These are phyloP conservation scores for Diaporthe humulicola DNA, from an alignment of 2,329 filamentous ascomycete genomes.

Conservation along the genomic window DNA sequence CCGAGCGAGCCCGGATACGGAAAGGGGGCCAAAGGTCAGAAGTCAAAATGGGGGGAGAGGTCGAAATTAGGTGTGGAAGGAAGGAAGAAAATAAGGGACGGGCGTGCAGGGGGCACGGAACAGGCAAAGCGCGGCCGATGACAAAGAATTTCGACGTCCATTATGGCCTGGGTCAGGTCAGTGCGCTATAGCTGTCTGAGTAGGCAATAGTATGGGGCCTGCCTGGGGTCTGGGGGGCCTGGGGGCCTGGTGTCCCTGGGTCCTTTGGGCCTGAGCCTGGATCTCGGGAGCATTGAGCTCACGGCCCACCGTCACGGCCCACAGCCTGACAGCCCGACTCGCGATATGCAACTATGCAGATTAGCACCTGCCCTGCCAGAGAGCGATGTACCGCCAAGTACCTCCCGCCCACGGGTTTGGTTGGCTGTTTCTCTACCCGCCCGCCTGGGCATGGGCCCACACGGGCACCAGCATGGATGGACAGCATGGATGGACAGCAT, in stretches of 20 bases:
- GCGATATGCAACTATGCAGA: slow-evolving; percentile 11
- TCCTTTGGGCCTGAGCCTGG: not conserved
- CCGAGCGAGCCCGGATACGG: not conserved
- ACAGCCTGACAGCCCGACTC: not conserved
- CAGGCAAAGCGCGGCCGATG: not conserved
- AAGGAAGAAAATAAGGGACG: not conserved
- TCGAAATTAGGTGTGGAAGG: slow-evolving; percentile 29
- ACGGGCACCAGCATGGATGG: not conserved
- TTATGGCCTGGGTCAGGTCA: slow-evolving; percentile 6
- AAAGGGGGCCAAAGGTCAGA: slow-evolving; percentile 11
- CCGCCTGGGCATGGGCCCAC: slow-evolving; percentile 2
- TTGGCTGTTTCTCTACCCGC: slow-evolving; percentile 12
- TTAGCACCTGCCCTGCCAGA: not conserved
- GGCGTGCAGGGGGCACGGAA: slow-evolving; percentile 5
- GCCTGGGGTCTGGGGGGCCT: not conserved
- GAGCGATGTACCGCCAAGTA: not conserved
- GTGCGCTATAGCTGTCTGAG: slow-evolving; percentile 5
- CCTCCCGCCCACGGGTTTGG: not conserved
- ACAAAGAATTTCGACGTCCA: not conserved
- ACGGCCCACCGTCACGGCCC: not conserved
- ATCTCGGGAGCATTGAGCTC: slow-evolving; percentile 1
- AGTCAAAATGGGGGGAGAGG: slow-evolving; percentile 1
- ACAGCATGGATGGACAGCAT: not conserved
- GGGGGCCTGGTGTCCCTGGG: too few relatives aligned
- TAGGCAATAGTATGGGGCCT: slow-evolving; percentile 7